Conservation (phyloP, 1,284 basidiomycete species). For the Fomitopsis pinicola region DNA sequence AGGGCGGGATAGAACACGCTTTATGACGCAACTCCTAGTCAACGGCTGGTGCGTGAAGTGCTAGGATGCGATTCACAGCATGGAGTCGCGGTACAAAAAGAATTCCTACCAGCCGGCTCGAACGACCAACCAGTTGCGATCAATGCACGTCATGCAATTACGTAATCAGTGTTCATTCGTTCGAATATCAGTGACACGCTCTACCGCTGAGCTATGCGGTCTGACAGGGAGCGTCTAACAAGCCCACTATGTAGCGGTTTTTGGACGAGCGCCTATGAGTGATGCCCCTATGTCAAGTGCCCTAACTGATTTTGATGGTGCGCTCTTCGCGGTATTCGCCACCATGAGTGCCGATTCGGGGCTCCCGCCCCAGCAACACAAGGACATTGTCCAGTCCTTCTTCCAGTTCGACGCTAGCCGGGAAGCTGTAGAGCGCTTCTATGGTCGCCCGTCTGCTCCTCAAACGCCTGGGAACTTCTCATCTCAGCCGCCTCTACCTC, state of each 20-base stretch:
- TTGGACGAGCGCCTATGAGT: background rate
- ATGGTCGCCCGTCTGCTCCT: constrained; percentile 11
- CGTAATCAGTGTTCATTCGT: too few relatives aligned
- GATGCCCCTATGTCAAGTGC: background rate
- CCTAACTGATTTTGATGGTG: background rate
- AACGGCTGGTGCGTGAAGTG: too few relatives aligned
- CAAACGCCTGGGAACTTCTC: constrained; percentile 20
- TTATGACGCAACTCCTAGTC: too few relatives aligned
- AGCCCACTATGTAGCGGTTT: too few relatives aligned
- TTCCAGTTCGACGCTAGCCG: constrained; percentile 29
- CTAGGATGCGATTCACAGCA: too few relatives aligned
- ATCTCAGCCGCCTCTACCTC: constrained; percentile 19
- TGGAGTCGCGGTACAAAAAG: too few relatives aligned
- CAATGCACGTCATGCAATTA: too few relatives aligned
- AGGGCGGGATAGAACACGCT: too few relatives aligned
- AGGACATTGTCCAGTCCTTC: constrained; percentile 39
- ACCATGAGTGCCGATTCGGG: constrained; percentile 11
- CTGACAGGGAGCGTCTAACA: too few relatives aligned
- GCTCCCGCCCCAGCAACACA: constrained; percentile 30
- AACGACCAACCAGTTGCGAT: constrained; percentile 32
- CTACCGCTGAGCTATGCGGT: constrained; percentile 53
- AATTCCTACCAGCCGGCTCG: background rate
- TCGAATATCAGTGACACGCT: constrained; percentile 51
- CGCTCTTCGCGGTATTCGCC: background rate
- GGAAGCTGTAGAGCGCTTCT: constrained; percentile 16